Base-by-base conservation (phyloP, 495 filamentous ascomycete species). In the Pyronema domesticum region DNA sequence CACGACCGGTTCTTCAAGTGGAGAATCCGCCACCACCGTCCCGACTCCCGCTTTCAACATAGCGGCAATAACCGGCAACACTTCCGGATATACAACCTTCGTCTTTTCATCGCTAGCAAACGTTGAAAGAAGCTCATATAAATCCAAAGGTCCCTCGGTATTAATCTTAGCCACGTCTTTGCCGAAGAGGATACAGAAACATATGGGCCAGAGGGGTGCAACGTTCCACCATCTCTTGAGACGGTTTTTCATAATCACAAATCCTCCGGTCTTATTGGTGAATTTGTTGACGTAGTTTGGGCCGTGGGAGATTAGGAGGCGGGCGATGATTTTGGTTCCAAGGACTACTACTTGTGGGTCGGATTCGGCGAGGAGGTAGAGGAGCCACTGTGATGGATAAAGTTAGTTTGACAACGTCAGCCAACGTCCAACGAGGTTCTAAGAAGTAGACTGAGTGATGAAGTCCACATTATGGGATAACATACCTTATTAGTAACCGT, bases 401-500 rank as follows among this genome's bases (percentile, higher is more conserved):
- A n/a, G n/a, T 40, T 7, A 7, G 37, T 34, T 46, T 46, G 19
- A 9, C 10, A 17, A 49, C 19, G 7, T 7, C 46, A 49, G 19
- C 7, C n/a, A n/a, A 40, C 37, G 10, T 8, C 43, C 43, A 46
- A n/a, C n/a, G n/a, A n/a, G n/a, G n/a, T n/a, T n/a, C n/a, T n/a
- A n/a, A n/a, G n/a, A n/a, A n/a, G n/a, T n/a, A n/a, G n/a, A n/a
- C n/a, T n/a, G n/a, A n/a, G n/a, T n/a, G n/a, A n/a, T n/a, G n/a
- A n/a, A n/a, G n/a, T n/a, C n/a, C n/a, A n/a, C n/a, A n/a, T n/a
- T n/a, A n/a, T n/a, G n/a, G n/a, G n/a, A n/a, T n/a, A 11, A 50
- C 76, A 63, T 73, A 91, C 88, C 79, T 94, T 96, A 58, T 89
- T 94, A 30, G 93, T 95, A 3, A 96, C 89, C 1, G 88, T 91